phyloP scores from a whole-genome alignment of 192 early-diverging fungal species.

The Coemansia sp. region DNA sequence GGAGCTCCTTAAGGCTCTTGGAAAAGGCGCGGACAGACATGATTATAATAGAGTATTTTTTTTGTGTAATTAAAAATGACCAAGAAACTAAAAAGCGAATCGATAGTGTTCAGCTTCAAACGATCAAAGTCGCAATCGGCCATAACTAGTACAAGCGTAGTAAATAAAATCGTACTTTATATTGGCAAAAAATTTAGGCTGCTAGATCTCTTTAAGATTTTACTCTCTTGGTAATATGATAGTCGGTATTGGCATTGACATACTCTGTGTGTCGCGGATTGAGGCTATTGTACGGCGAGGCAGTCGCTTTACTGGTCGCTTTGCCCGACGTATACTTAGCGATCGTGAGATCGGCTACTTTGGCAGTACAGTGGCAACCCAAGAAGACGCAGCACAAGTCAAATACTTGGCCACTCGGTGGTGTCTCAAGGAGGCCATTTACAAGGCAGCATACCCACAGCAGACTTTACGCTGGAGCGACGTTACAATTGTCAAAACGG shows the following conservation, averaged over 20 bases:
- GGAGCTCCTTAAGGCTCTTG: constrained; percentile 83
- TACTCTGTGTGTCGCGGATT: constrained; percentile 72
- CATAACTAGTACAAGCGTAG: neutral
- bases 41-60: constrained; percentile 12
- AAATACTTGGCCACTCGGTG: constrained; percentile 45
- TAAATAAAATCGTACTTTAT: neutral
- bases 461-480: constrained; percentile 46
- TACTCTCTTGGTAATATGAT: constrained; percentile 58
- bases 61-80: neutral
- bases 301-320: constrained; percentile 46
- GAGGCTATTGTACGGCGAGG: constrained; percentile 57
- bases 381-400: constrained; percentile 7
- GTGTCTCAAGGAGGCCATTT: constrained; percentile 53
- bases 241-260: constrained; percentile 80
- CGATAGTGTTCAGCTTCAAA: neutral
- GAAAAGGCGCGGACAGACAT: constrained; percentile 54
- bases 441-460: constrained; percentile 50
- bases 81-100: neutral
- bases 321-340: constrained; percentile 67
- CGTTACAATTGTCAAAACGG: constrained; percentile 19
- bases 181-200: neutral
- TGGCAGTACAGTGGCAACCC: neutral
- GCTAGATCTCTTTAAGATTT: neutral
- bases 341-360: constrained; percentile 31
- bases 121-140: neutral